These are phyloP conservation scores for Caloboletus firmus DNA, from an alignment of 1,284 basidiomycete genomes.

Conservation along the genomic window DNA sequence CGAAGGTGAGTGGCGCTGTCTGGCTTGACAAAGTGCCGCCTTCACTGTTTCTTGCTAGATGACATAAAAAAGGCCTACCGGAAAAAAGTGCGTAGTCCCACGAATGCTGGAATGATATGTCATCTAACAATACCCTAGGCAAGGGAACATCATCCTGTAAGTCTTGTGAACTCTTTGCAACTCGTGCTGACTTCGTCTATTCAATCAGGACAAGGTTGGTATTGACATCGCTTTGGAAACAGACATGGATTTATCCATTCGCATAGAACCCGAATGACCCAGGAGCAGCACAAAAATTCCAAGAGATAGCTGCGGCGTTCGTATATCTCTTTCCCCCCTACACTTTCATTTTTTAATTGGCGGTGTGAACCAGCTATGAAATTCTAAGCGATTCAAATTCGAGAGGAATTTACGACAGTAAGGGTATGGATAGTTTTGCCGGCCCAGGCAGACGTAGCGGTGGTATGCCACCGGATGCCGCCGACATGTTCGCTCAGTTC, in stretches of 20 bases:
- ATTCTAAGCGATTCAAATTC: conserved; percentile 78
- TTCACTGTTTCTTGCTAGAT: conserved; percentile 41
- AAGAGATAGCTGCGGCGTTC: conserved; percentile 85
- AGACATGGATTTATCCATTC: conserved; percentile 1
- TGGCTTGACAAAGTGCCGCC: conserved; percentile 4
- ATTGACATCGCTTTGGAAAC: background rate
- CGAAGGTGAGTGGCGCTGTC: conserved; percentile 51
- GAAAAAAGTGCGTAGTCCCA: conserved; percentile 64
- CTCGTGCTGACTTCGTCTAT: conserved; percentile 4
- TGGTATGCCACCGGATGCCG: conserved; percentile 63
- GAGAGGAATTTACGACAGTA: conserved; percentile 78
- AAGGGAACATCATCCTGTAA: conserved; percentile 86
- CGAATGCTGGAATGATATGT: conserved; percentile 10
- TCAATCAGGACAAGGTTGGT: conserved; percentile 62
- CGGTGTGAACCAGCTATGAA: conserved; percentile 64
- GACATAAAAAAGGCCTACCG: conserved; percentile 94
- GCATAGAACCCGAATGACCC: conserved; percentile 77
- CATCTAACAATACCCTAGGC: conserved; percentile 53
- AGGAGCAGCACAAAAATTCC: conserved; percentile 76
- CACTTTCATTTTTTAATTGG: conserved; percentile 4
- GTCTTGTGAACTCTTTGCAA: conserved; percentile 34
- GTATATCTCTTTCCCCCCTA: conserved; percentile 32
- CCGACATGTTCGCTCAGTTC: conserved; percentile 78
- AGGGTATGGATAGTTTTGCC: conserved; percentile 69
- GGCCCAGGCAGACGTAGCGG: conserved; percentile 45